A percentile compares a stretch with the other conserved stretches of the same genome.
Evolutionary conservation across 805 yeast genomes (phyloP).

Genomic region (Kazachstania psychrophila): DNA sequence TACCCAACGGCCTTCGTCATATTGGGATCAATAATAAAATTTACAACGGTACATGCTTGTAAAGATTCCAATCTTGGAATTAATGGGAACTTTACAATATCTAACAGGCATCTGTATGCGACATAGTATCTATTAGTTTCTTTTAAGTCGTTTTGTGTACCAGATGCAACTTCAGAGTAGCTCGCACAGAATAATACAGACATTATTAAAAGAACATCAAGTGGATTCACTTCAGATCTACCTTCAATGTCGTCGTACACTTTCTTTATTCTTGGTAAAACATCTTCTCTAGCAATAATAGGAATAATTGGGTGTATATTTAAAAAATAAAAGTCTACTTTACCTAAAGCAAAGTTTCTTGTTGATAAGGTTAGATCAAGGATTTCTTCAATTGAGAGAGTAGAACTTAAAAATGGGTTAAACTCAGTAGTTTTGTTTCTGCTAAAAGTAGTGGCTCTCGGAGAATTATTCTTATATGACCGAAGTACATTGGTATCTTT

Average conservation of each 20-base stretch:
- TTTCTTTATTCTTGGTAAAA: constrained; percentile 4
- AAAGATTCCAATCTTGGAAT: constrained; percentile 17
- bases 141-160: constrained; percentile 14
- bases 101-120: constrained; percentile 14
- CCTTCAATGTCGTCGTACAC: constrained; percentile 5
- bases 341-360: constrained; percentile 8
- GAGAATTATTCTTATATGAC: no score
- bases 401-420: constrained; percentile 6
- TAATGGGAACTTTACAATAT: constrained; percentile 15
- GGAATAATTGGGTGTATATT: constrained; percentile 25
- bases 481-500: no score
- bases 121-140: constrained; percentile 19
- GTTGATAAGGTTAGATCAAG: constrained; percentile 14
- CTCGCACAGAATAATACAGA: constrained; percentile 21
- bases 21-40: constrained; percentile 25
- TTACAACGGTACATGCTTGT: constrained; percentile 17
- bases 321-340: constrained; percentile 17
- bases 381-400: constrained; percentile 11
- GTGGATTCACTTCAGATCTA: constrained; percentile 5
- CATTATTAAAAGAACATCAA: constrained; percentile 11
- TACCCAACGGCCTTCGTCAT: constrained; percentile 20
- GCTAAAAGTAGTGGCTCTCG: constrained; percentile 4
- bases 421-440: constrained; percentile 20
- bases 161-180: constrained; percentile 21
- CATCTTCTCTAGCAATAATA: constrained; percentile 9